A percentile compares a stretch with the other conserved stretches of the same genome.
phyloP scores from a whole-genome alignment of 2,329 filamentous ascomycete genomes.

The Dactylellina parvicollis region DNA sequence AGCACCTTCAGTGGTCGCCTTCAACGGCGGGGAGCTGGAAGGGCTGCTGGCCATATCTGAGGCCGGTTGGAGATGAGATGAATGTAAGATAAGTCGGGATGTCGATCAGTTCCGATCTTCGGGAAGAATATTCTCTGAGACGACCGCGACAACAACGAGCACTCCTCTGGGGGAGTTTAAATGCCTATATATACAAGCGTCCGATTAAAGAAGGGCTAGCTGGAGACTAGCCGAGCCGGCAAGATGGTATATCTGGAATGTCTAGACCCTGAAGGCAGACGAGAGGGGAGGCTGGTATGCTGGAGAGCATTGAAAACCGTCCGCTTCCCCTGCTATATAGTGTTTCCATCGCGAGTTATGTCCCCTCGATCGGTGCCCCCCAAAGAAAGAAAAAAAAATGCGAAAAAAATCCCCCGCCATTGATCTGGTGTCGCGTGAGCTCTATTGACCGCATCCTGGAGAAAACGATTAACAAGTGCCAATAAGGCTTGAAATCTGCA shows the following conservation, averaged over 20 bases:
- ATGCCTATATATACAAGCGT: not conserved
- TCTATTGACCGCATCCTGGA: slow-evolving; percentile 20
- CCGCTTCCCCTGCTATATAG: slow-evolving; percentile 50
- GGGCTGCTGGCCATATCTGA: slow-evolving; percentile 16
- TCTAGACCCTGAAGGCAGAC: slow-evolving; percentile 19
- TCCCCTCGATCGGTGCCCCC: not conserved
- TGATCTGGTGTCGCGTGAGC: slow-evolving; percentile 40
- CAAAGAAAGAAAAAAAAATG: slow-evolving; percentile 22
- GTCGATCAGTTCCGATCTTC: slow-evolving; percentile 34
- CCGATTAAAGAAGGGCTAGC: not conserved
- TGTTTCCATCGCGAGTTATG: slow-evolving; percentile 3
- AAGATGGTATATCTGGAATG: not conserved
- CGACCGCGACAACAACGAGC: not conserved
- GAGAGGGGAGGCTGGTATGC: slow-evolving; percentile 12
- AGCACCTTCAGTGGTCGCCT: slow-evolving; percentile 22
- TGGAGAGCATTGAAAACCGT: slow-evolving; percentile 26
- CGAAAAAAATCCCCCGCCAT: slow-evolving; percentile 16
- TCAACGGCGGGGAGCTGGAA: slow-evolving; percentile 29
- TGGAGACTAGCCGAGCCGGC: not conserved
- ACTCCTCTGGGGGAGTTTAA: not conserved
- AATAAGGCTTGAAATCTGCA: slow-evolving; percentile 21
- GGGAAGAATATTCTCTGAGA: not conserved
- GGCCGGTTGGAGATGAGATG: not conserved
- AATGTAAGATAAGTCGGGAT: not conserved
- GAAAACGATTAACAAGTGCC: slow-evolving; percentile 8